Evolutionary conservation across 805 yeast species (phyloP).

Genomic region (Lipomyces kockii): DNA sequence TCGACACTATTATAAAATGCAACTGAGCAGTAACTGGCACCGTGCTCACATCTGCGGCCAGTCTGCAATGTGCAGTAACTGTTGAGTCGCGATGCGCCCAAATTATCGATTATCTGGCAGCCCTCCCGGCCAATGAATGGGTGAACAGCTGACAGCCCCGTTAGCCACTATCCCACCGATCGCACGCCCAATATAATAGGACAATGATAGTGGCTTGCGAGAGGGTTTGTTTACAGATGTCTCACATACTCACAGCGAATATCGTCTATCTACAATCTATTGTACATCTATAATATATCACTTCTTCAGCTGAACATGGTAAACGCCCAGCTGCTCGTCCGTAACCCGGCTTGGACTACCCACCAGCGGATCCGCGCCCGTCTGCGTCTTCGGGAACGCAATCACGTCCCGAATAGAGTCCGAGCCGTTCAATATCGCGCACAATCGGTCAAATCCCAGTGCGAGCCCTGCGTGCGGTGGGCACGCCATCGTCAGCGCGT

Average conservation of each 20-base stretch:
- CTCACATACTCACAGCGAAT: no score
- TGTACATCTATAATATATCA: not conserved
- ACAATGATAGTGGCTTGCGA: no score
- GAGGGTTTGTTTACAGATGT: no score
- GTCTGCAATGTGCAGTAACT: not conserved
- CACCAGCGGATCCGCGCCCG: slow-evolving; percentile 87
- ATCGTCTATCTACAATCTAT: not conserved
- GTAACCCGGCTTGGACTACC: slow-evolving; percentile 77
- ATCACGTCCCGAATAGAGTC: slow-evolving; percentile 86
- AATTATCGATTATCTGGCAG: no score
- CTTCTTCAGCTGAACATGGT: slow-evolving; percentile 49
- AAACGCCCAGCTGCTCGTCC: slow-evolving; percentile 56
- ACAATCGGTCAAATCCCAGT: slow-evolving; percentile 88
- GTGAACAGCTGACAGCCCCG: no score
- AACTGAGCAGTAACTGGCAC: not conserved
- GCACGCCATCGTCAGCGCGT: slow-evolving; percentile 85
- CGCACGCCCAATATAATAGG: no score
- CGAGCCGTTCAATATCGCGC: slow-evolving; percentile 85
- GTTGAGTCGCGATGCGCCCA: not conserved
- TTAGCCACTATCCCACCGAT: no score
- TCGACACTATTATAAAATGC: not conserved
- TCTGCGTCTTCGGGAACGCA: slow-evolving; percentile 91
- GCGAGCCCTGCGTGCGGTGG: slow-evolving; percentile 99
- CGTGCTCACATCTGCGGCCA: slow-evolving; percentile 1
- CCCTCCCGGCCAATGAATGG: no score